Base-by-base conservation (phyloP, 2,329 filamentous ascomycete species). In the Leptosphaerulina australis region DNA sequence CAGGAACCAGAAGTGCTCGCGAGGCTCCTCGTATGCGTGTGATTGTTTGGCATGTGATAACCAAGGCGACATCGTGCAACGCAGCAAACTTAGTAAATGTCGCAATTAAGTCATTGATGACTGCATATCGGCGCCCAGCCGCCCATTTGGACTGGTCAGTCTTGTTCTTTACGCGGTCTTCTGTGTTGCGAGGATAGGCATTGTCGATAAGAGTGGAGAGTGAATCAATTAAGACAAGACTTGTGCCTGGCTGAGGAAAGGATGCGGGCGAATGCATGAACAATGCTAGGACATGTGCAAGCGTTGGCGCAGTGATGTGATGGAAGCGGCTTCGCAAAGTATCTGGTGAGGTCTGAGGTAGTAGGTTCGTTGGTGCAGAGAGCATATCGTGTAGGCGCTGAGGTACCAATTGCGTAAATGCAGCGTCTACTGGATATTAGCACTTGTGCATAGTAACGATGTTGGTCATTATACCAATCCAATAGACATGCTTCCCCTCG, bases 31-130 rank as follows among this genome's bases (percentile, higher is more conserved):
- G 85, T 74, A 95, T 87, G 59, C 86, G 88, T n/a, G 90, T 95
- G 31, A 87, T 88, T 51, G 88, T 90, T 68, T 95, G 91, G 28
- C 86, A 91, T 38, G 91, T 80, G 15, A 94, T 70, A 2, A 96
- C 77, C 31, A 96, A 79, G 18, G 90, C 88, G 43, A 92, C 79
- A 62, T 89, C 82, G 56, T 84, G 82, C 22, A 87, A 82, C 9
- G 87, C 85, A 4, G 92, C 90, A 9, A 96, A 80, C 63, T 87
- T 92, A 53, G 87, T 83, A 3, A 87, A 73, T 28, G 77, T 76
- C 3, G 76, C 76, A 5, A 80, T 76, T 9, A 97, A 74, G 3
- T 87, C 83, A 49, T 83, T 85, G 52, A 90, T 83, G 21, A 96
- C 79, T 49, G 81, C 79, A 71, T 80, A 84, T 56, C 76, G 71